These are phyloP conservation scores for Diplodia seriata DNA, from an alignment of 2,329 filamentous ascomycete species.

Conservation along the genomic window DNA sequence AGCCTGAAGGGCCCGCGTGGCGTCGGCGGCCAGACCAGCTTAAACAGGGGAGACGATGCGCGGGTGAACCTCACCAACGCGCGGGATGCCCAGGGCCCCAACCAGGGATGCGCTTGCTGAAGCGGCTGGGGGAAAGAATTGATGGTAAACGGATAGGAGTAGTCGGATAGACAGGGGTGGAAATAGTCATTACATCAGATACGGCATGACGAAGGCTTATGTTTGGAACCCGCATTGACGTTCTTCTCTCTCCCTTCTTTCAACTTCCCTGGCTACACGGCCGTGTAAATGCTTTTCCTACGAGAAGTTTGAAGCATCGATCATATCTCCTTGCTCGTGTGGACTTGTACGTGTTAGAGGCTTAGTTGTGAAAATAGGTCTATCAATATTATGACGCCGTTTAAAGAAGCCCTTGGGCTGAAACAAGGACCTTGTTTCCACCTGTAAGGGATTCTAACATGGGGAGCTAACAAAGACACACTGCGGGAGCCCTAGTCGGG, in stretches of 20 bases:
- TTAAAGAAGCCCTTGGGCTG: neutral
- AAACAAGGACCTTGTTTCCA: neutral
- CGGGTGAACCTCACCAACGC: constrained; percentile 83
- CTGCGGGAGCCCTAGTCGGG: too few relatives aligned
- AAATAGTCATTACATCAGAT: constrained; percentile 20
- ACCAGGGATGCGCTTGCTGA: constrained; percentile 90
- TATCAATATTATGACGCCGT: neutral
- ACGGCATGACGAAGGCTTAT: constrained; percentile 26
- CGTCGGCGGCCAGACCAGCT: constrained; percentile 63
- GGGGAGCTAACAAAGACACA: too few relatives aligned
- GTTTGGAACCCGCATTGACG: constrained; percentile 13
- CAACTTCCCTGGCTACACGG: neutral
- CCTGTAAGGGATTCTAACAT: neutral
- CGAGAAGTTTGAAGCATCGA: neutral
- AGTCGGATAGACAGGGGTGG: constrained; percentile 17
- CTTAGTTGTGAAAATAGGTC: neutral
- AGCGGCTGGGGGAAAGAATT: neutral
- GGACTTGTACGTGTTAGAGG: neutral
- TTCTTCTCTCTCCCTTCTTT: constrained; percentile 6
- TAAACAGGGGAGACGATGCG: constrained; percentile 65
- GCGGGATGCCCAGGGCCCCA: constrained; percentile 71
- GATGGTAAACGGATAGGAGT: constrained; percentile 11
- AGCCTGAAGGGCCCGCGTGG: constrained; percentile 88
- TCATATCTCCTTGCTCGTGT: neutral
- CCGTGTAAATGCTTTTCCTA: constrained; percentile 22